Percentiles rank a stretch among this genome's conserved stretches.
phyloP scores from a whole-genome alignment of 352 stramenopile genomes.

The Pythium chondricola region DNA sequence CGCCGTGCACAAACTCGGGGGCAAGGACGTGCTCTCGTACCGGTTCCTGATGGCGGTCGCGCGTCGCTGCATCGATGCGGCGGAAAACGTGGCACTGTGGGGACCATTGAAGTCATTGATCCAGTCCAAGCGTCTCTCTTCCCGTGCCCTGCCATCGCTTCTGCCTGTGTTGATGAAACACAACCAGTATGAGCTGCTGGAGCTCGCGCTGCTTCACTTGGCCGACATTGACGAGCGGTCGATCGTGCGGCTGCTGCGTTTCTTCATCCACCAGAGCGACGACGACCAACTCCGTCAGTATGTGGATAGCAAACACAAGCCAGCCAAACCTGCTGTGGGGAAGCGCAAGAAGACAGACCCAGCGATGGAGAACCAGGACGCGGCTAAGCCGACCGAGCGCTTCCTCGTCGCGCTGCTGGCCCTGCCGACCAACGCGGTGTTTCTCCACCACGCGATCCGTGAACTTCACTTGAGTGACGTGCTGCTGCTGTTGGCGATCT shows the following conservation, averaged over 20 bases:
- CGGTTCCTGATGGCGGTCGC: slow-evolving; percentile 54
- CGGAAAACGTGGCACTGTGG: slow-evolving; percentile 45
- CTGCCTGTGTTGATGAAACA: slow-evolving; percentile 60
- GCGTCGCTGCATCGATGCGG: slow-evolving; percentile 48
- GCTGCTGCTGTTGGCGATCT: slow-evolving; percentile 56
- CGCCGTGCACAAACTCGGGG: slow-evolving; percentile 25
- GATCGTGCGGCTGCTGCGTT: slow-evolving; percentile 64
- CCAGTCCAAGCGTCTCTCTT: slow-evolving; percentile 48
- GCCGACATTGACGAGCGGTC: slow-evolving; percentile 75
- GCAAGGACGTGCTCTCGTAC: slow-evolving; percentile 33
- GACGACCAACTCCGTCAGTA: slow-evolving; percentile 31
- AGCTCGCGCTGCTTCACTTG: slow-evolving; percentile 55
- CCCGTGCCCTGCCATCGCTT: slow-evolving; percentile 52
- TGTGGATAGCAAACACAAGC: slow-evolving; percentile 26
- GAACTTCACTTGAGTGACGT: slow-evolving; percentile 65
- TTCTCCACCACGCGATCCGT: slow-evolving; percentile 71
- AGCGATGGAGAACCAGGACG: slow-evolving; percentile 2
- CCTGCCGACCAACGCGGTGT: slow-evolving; percentile 64
- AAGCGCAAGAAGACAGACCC: slow-evolving; percentile 19
- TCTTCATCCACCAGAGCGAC: slow-evolving; percentile 61
- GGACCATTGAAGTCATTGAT: slow-evolving; percentile 42
- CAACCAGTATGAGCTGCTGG: slow-evolving; percentile 57
- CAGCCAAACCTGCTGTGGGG: neutral
- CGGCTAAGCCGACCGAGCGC: slow-evolving; percentile 29
- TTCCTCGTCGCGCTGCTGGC: slow-evolving; percentile 50